These are phyloP conservation scores for Citrus hindsii DNA, from an alignment of 345 rosid species.

Conservation along the genomic window DNA sequence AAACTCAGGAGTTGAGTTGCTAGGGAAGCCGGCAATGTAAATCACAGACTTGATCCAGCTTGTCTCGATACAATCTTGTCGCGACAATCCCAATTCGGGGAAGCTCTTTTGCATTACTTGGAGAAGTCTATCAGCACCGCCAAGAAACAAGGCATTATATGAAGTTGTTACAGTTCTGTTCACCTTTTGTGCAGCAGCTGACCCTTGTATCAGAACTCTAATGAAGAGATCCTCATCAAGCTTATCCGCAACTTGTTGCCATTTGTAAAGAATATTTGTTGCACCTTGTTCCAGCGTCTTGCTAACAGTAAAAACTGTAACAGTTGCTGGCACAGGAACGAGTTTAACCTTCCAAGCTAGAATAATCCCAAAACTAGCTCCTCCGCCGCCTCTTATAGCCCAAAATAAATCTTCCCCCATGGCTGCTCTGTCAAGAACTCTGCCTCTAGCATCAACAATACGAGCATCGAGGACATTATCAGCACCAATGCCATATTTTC, in stretches of 20 bases:
- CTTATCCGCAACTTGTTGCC: constrained; percentile 25
- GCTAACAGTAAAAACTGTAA: constrained; percentile 22
- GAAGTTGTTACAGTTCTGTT: constrained; percentile 13
- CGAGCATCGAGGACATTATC: constrained; percentile 22
- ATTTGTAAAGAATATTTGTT: constrained; percentile 13
- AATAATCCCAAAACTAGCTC: constrained; percentile 21
- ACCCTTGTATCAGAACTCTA: constrained; percentile 12
- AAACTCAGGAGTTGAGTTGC: constrained; percentile 18
- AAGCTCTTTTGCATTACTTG: constrained; percentile 22
- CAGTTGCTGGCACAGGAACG: constrained; percentile 22
- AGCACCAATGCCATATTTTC: constrained; percentile 21
- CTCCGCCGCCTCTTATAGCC: constrained; percentile 27
- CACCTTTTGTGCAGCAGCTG: background rate
- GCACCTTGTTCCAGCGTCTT: constrained; percentile 24
- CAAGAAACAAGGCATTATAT: constrained; percentile 22
- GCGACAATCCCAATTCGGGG: constrained; percentile 35
- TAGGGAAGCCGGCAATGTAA: constrained; percentile 21
- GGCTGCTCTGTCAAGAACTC: constrained; percentile 13
- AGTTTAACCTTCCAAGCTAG: constrained; percentile 18
- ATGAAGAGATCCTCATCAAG: constrained; percentile 20
- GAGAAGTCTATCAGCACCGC: constrained; percentile 14
- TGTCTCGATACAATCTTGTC: constrained; percentile 30
- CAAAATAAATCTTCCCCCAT: constrained; percentile 27
- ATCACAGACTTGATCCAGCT: constrained; percentile 31
- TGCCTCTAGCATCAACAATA: constrained; percentile 15